Evolutionary conservation across 495 filamentous ascomycete species (phyloP).

Genomic region (Penicillium tannophilum): DNA sequence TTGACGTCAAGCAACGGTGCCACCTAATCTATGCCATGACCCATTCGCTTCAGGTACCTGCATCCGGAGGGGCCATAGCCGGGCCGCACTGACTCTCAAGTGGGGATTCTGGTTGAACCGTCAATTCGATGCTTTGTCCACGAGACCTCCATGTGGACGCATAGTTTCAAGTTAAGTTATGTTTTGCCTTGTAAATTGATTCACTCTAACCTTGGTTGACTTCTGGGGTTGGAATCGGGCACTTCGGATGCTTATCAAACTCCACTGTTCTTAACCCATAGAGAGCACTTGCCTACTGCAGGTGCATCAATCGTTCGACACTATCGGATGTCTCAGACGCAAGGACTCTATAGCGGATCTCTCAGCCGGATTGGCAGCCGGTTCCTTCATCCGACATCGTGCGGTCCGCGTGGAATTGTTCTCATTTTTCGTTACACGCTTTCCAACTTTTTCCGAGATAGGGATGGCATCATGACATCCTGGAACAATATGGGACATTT

Average conservation of each 20-base stretch:
- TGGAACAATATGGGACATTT: neutral
- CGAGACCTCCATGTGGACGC: conserved; percentile 34
- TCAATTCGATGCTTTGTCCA: conserved; percentile 18
- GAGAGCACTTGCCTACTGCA: conserved; percentile 10
- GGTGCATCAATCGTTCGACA: conserved; percentile 20
- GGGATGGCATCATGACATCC: neutral
- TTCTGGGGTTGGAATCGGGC: neutral
- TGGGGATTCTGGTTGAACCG: conserved; percentile 10
- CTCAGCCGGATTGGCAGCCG: conserved; percentile 19
- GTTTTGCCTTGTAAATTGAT: neutral
- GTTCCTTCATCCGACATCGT: conserved; percentile 17
- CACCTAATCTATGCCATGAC: neutral
- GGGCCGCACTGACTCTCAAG: conserved; percentile 23
- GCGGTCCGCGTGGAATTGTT: conserved; percentile 13
- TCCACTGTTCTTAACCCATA: conserved; percentile 13
- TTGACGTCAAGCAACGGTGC: conserved; percentile 7
- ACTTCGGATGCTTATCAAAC: conserved; percentile 1
- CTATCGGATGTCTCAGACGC: conserved; percentile 25
- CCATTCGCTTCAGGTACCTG: conserved; percentile 17
- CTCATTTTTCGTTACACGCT: neutral
- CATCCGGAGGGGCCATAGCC: conserved; percentile 15
- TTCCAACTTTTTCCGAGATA: neutral
- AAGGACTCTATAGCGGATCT: conserved; percentile 21
- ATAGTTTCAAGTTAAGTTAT: conserved; percentile 23
- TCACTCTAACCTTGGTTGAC: neutral